Percentiles rank a stretch among this genome's conserved stretches.
phyloP scores from a whole-genome alignment of 1,139 yeast genomes.

The Yamadazyma siamensis region DNA sequence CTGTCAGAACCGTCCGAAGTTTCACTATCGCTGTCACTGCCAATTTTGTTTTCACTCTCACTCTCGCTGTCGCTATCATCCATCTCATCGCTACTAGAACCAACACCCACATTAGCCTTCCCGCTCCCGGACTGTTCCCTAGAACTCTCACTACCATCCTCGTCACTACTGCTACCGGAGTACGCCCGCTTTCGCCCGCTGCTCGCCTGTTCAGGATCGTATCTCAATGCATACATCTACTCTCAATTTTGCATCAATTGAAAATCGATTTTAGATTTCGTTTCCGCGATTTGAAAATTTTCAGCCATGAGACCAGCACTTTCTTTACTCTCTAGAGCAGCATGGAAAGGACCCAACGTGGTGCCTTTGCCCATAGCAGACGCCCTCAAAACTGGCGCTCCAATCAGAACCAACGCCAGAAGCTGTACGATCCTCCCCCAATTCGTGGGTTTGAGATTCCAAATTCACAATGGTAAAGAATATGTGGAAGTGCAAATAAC shows the following conservation, averaged over 20 bases:
- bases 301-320: slow-evolving; percentile 56
- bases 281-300: slow-evolving; percentile 5
- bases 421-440: slow-evolving; percentile 92
- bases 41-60: slow-evolving; percentile 13
- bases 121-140: too few species aligned
- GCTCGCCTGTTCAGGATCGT: slow-evolving; percentile 41
- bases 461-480: slow-evolving; percentile 93
- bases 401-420: slow-evolving; percentile 92
- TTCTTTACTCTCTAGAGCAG: slow-evolving; percentile 60
- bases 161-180: slow-evolving; percentile 9
- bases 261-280: slow-evolving; percentile 1
- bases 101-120: too few species aligned
- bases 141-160: slow-evolving; percentile 8
- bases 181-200: slow-evolving; percentile 8
- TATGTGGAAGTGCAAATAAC: slow-evolving; percentile 84
- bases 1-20: too few species aligned
- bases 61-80: slow-evolving; percentile 13
- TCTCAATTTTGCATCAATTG: slow-evolving; percentile 1
- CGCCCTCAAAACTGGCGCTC: slow-evolving; percentile 75
- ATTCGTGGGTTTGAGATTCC: slow-evolving; percentile 90
- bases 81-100: slow-evolving; percentile 6
- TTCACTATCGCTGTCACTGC: slow-evolving; percentile 13
- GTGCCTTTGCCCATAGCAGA: slow-evolving; percentile 90
- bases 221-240: slow-evolving; percentile 61
- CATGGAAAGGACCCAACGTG: slow-evolving; percentile 92